Evolutionary conservation across 148 eudicot species (phyloP).

Genomic region (Heliosperma pusillum): DNA sequence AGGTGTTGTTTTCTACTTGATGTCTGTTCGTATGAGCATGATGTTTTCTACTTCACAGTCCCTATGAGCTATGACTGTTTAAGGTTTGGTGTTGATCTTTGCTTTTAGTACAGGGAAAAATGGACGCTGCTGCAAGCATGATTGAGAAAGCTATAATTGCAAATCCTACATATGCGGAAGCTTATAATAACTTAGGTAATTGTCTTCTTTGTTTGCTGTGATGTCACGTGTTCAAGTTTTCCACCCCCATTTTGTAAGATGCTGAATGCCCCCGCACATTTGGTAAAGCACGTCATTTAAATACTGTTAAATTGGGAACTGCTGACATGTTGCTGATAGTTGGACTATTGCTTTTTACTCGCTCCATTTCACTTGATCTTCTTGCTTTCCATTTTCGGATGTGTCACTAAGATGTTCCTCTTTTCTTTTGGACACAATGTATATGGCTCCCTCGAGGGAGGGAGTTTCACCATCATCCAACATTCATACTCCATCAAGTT

Average conservation of each 20-base stretch:
- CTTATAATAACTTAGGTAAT: slow-evolving; percentile 92
- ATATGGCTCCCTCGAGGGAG: too few relatives aligned
- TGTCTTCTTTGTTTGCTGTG: slow-evolving; percentile 22
- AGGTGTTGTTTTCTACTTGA: slow-evolving; percentile 43
- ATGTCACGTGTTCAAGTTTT: not conserved
- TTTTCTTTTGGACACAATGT: too few relatives aligned
- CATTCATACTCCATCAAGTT: not conserved
- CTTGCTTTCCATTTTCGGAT: too few relatives aligned
- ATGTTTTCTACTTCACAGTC: slow-evolving; percentile 8
- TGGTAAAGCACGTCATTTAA: not conserved
- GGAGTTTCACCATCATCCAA: not conserved
- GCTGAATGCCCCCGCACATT: not conserved
- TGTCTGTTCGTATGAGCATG: slow-evolving; percentile 21
- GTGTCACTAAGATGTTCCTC: too few relatives aligned
- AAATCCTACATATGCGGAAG: slow-evolving; percentile 97
- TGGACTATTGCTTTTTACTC: too few relatives aligned
- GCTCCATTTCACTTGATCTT: too few relatives aligned
- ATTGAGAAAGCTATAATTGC: slow-evolving; percentile 97
- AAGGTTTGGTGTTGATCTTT: slow-evolving; percentile 17
- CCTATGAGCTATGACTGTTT: not conserved
- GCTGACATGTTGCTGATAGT: not conserved
- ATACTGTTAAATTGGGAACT: not conserved
- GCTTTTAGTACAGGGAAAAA: slow-evolving; percentile 66
- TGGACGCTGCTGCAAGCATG: slow-evolving; percentile 99
- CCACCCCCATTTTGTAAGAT: not conserved